Percentiles rank a stretch among this genome's conserved stretches.
Conservation (phyloP, 345 rosid genomes). For the Aquilaria yunnanensis region DNA sequence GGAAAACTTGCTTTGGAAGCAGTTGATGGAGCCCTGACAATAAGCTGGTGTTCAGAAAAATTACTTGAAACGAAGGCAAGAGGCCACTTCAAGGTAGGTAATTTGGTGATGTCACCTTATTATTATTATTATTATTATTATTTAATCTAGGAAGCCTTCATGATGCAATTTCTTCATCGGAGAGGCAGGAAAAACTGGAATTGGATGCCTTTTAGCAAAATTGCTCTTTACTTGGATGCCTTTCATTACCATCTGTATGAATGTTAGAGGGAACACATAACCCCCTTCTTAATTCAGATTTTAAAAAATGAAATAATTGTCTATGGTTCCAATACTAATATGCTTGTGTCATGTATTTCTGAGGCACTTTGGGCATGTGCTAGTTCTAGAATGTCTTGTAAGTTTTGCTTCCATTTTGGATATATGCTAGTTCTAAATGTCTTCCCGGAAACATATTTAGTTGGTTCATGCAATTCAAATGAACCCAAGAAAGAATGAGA, state of each 20-base stretch:
- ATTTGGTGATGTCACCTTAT: slow-evolving; percentile 62
- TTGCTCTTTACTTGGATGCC: background rate
- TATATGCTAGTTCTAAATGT: background rate
- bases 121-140: slow-evolving; percentile 45
- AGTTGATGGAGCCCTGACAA: slow-evolving; percentile 55
- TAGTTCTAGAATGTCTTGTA: slow-evolving; percentile 41
- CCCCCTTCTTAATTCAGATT: slow-evolving; percentile 1
- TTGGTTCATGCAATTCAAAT: too few species aligned
- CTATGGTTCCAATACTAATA: too few species aligned
- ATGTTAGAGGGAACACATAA: slow-evolving; percentile 9
- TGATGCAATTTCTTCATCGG: slow-evolving; percentile 66
- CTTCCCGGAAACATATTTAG: too few species aligned
- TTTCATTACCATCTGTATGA: slow-evolving; percentile 1
- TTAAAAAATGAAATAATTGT: too few species aligned
- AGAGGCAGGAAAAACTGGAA: slow-evolving; percentile 47
- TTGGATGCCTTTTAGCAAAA: slow-evolving; percentile 14
- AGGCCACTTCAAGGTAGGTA: slow-evolving; percentile 64
- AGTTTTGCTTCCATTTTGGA: slow-evolving; percentile 26
- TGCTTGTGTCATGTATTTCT: too few species aligned
- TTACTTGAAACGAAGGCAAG: slow-evolving; percentile 81
- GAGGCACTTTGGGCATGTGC: slow-evolving; percentile 80
- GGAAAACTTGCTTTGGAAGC: slow-evolving; percentile 55
- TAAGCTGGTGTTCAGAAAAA: slow-evolving; percentile 68
- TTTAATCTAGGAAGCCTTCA: slow-evolving; percentile 85
- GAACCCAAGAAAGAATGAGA: too few species aligned